phyloP scores from a whole-genome alignment of 805 yeast species.

The Metschnikowia gelsemii region DNA sequence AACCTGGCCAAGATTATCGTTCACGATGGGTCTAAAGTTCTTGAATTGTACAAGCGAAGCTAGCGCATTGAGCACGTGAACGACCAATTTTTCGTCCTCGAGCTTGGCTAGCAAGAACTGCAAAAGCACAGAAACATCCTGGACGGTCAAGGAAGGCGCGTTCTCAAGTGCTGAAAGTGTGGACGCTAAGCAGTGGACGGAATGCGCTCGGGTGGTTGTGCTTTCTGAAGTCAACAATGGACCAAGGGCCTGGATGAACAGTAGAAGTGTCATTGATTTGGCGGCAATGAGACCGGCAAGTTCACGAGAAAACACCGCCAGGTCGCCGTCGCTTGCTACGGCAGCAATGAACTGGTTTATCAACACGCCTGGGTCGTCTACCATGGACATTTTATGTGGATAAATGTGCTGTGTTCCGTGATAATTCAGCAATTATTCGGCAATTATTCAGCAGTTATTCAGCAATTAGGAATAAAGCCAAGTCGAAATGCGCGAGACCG shows the following conservation, averaged over 20 bases:
- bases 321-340: slow-evolving; percentile 28
- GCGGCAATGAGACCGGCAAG: slow-evolving; percentile 26
- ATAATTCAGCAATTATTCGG: background rate
- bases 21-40: slow-evolving; percentile 37
- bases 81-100: slow-evolving; percentile 58
- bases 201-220: slow-evolving; percentile 47
- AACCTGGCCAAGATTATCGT: slow-evolving; percentile 35
- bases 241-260: slow-evolving; percentile 59
- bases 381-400: slow-evolving; percentile 6
- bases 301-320: slow-evolving; percentile 21
- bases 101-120: slow-evolving; percentile 65
- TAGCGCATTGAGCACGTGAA: slow-evolving; percentile 55
- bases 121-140: slow-evolving; percentile 50
- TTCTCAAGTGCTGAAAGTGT: slow-evolving; percentile 31
- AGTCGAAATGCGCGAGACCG: background rate
- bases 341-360: slow-evolving; percentile 40
- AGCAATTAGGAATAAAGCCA: background rate
- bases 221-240: slow-evolving; percentile 61
- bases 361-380: slow-evolving; percentile 26
- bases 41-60: slow-evolving; percentile 50
- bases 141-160: slow-evolving; percentile 31
- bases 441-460: background rate
- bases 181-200: slow-evolving; percentile 42
- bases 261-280: slow-evolving; percentile 41
- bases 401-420: too few relatives aligned